These are phyloP conservation scores for Rutstroemia sp. DNA, from an alignment of 2,329 filamentous ascomycete genomes.

Conservation along the genomic window DNA sequence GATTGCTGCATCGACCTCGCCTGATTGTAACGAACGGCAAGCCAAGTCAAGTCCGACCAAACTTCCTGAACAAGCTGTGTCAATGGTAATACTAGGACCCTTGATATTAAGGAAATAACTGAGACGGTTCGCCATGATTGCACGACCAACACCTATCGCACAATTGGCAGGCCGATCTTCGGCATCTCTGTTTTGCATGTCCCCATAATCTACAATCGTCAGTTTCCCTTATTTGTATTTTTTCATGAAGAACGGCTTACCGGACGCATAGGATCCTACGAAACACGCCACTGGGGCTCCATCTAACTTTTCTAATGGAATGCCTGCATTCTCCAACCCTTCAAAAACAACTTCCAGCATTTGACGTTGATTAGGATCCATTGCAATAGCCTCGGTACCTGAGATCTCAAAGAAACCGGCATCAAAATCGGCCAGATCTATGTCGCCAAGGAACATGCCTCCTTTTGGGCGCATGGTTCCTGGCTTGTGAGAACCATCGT, in stretches of 20 bases:
- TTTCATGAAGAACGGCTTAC: conserved; percentile 10
- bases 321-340: conserved; percentile 36
- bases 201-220: conserved; percentile 10
- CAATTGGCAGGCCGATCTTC: conserved; percentile 9
- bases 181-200: conserved; percentile 14
- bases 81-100: conserved; percentile 50
- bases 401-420: conserved; percentile 34
- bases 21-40: conserved; percentile 10
- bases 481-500: conserved; percentile 58
- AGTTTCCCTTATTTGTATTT: neutral
- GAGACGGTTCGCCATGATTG: conserved; percentile 40
- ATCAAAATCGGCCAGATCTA: conserved; percentile 32
- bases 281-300: conserved; percentile 10
- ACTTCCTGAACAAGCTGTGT: conserved; percentile 51
- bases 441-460: conserved; percentile 46
- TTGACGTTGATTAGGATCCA: conserved; percentile 31
- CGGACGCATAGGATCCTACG: conserved; percentile 12
- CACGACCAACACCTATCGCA: conserved; percentile 7
- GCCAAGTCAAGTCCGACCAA: conserved; percentile 44
- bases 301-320: conserved; percentile 9
- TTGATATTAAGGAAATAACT: conserved; percentile 47
- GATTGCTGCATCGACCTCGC: conserved; percentile 32
- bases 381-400: conserved; percentile 29
- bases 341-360: conserved; percentile 57
- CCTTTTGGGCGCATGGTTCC: conserved; percentile 64